Base-by-base conservation (phyloP, 108 stramenopile species). In the Conticribra weissflogii region DNA sequence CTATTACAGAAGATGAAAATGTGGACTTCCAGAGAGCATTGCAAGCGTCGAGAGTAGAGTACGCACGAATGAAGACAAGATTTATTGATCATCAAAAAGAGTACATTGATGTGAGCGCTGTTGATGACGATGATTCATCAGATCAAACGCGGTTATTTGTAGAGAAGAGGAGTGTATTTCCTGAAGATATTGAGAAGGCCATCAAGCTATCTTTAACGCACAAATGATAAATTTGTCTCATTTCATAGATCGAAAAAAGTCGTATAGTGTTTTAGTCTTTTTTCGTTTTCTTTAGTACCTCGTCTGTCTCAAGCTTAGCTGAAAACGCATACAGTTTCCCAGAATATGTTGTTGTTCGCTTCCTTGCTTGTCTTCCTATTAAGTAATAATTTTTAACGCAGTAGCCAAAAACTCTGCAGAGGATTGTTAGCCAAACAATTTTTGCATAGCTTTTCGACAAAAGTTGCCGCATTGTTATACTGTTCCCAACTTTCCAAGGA, bases 381-480 rank as follows among this genome's bases (percentile, higher is more conserved):
- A 93, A 69, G 65, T 83, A 96, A 66, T 93, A 96, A 56, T 96
- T 96, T 72, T 96, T 96, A 17, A 90, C 63, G 56, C 91, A 91
- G 59, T 88, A 96, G 0, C 94, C 94, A 24, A 83, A 68, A 5
- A 93, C 94, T 22, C 94, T 76, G 22, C 50, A 46, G 9, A 96
- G 70, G 57, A 96, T 91, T 58, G 87, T 84, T 9, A 84, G 57
- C 94, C 94, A 96, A 66, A 88, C 86, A 54, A 96, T 54, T 67
- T 93, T 93, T 0, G 94, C 76, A 60, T 88, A 91, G 18, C 74
- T 86, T 34, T 85, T 88, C 24, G 68, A 81, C 21, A 88, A 48
- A 44, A 86, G 77, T 36, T 90, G 86, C 22, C 66, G 51, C 59
- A 71, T 63, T 9, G 82, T 68, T 34, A 72, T 49, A 50, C 46